Evolutionary conservation across 306 rosid species (phyloP), one percentile per base, ranked within the genome.

Genomic region (Psophocarpus tetragonolobus): DNA sequence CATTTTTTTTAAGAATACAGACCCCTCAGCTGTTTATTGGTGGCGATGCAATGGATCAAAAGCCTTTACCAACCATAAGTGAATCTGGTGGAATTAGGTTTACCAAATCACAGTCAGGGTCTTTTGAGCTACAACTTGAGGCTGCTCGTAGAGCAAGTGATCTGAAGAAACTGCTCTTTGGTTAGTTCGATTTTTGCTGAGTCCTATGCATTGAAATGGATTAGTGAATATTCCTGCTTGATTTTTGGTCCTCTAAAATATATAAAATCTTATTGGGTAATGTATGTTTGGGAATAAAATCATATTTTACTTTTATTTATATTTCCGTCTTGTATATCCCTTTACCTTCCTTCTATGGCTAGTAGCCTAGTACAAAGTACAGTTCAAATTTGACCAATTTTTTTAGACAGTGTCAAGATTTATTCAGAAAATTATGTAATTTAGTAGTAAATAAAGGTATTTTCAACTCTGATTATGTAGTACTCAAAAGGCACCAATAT

Each of bases 61-160:
- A 80, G 36, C 69, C 88, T 75, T 66, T 47, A 72, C 87, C 82
- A 81, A 61, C 63, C 39, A 77, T 30, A 50, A 86, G 71, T 69
- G 92, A 85, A 81, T 48, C 81, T 68, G 79, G 82, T 63, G 90
- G 83, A 67, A 27, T 73, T 48, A 91, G 66, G 71, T 29, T 68
- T 24, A 35, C 71, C 15, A 83, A 78, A 73, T 85, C 87, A 26
- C 87, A 56, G 17, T 90, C 87, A 15, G 93, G 87, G 61, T 90
- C 91, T 44, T 96, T 96, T 18, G 98, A 92, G 91, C 84, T 85
- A 76, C 96, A 92, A 75, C 96, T 96, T 20, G 97, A 96, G 89
- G 98, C 97, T 77, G 88, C 94, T 85, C 98, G 99, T 29, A 84
- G 97, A 77, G 98, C 98, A 62, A 92, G 90, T 78, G 90, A 89